Base-by-base conservation (phyloP, 129 eudicot species). In the Sambucus nigra region DNA sequence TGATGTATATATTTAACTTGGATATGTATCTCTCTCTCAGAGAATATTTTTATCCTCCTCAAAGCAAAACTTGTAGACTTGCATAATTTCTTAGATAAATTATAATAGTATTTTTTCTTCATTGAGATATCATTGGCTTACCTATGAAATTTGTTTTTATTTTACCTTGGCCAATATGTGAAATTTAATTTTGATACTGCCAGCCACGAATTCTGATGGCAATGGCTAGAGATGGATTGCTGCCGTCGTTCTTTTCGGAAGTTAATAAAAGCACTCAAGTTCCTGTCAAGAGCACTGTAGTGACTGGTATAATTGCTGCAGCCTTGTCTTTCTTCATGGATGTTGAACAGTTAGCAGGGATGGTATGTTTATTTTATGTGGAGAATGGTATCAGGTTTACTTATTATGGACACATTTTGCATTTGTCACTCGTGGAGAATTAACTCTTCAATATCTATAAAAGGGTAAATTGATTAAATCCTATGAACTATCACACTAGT, bases 121-220 rank as follows among this genome's bases (percentile, higher is more conserved):
- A 10, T 7, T 7, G 29, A 22, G 24, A 39, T 24, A 16, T 18
- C 4, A 5, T 25, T 25, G 18, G 15, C n/a, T 40, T 10, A 10
- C 16, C 24, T 11, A 25, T 58, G 38, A 22, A 19, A 12, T 15
- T 57, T 23, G 24, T 8, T 27, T 40, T 57, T 15, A 15, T 57
- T 57, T 57, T 33, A 12, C 12, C 10, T 20, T 20, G 60, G 41
- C 24, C 38, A 23, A 11, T 22, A 13, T 15, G 24, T 23, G 48
- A 4, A 41, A 57, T 40, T 23, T 51, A 47, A 29, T 50, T 24
- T 24, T 25, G 41, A 26, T 26, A 7, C 4, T 59, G 51, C 53
- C 86, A 91, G 98, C 93, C 98, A 41, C 80, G 98, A 22, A 91
- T 91, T 46, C 65, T 91, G 63, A 85, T 91, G 98, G 98, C 95